Evolutionary conservation across 2,329 filamentous ascomycete species (phyloP), one percentile per base, ranked within the genome.

Genomic region (Botrytis galanthina): DNA sequence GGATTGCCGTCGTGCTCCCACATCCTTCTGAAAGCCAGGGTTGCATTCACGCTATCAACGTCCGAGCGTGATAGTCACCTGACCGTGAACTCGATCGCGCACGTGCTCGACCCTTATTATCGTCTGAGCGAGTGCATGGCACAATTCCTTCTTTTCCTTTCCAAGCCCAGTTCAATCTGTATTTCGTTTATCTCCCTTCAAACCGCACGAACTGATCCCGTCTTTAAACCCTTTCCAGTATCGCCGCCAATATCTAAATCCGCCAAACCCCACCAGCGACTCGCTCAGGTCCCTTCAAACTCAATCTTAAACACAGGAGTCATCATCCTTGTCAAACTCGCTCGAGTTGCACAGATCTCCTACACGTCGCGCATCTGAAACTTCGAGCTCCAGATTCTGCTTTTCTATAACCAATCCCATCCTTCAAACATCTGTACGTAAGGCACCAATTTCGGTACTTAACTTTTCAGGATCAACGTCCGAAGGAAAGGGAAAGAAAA

Each of bases 221-320:
- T 16, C 39, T 32, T 39, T 32, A 48, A 35, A 14, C 29, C 29
- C 29, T 35, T 57, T 57, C 51, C n/a, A 57, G 51, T 57, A 57
- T 57, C n/a, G n/a, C 22, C 12, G 20, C 32, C 16, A 18, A 51
- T 3, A 29, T 22, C 26, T 39, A 20, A 29, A 39, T 26, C 20
- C 26, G 7, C 22, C 37, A 62, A 62, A 39, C 16, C 20, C 63
- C 22, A 39, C 32, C 16, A 22, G 22, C 9, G 35, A 54, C 64
- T 54, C 64, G 35, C 46, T 54, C 64, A n/a, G 26, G 32, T 46
- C 44, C 44, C 42, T 26, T 51, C 44, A n/a, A 51, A 51, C 63
- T n/a, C 66, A 44, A 42, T 12, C 39, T 29, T n/a, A 57, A 69
- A 69, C 66, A 42, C 48, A 67, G 64, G 46, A 35, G 64, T 54